Conservation (phyloP, 257 asterid species). For the Primulina huaijiensis region DNA sequence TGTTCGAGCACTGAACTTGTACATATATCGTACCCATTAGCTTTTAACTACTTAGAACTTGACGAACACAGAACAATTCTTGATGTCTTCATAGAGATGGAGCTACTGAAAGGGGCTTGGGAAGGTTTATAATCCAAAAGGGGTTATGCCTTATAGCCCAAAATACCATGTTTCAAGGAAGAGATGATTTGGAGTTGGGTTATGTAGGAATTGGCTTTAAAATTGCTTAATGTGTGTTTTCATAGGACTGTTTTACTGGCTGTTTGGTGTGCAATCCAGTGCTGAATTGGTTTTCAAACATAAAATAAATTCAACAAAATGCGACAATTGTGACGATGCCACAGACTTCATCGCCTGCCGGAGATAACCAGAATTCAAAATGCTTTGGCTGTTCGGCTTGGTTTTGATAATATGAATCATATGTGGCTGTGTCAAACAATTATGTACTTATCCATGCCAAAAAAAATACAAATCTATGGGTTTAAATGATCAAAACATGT, state of each 20-base stretch:
- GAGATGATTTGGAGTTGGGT: neutral
- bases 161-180: neutral
- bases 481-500: neutral
- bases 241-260: neutral
- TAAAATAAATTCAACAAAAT: neutral
- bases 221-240: neutral
- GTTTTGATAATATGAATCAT: neutral
- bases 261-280: too few species aligned
- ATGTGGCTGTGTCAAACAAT: neutral
- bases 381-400: neutral
- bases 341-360: neutral
- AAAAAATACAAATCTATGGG: neutral
- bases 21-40: too few species aligned
- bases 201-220: neutral
- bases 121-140: too few species aligned
- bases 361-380: neutral
- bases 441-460: neutral
- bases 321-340: neutral
- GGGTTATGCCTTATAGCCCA: too few species aligned
- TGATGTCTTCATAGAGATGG: too few species aligned
- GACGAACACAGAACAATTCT: neutral
- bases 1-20: too few species aligned
- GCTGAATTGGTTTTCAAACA: too few species aligned
- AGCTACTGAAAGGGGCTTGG: too few species aligned
- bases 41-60: neutral